Conservation (phyloP, 805 yeast genomes). For the Candida yuanshanica region DNA sequence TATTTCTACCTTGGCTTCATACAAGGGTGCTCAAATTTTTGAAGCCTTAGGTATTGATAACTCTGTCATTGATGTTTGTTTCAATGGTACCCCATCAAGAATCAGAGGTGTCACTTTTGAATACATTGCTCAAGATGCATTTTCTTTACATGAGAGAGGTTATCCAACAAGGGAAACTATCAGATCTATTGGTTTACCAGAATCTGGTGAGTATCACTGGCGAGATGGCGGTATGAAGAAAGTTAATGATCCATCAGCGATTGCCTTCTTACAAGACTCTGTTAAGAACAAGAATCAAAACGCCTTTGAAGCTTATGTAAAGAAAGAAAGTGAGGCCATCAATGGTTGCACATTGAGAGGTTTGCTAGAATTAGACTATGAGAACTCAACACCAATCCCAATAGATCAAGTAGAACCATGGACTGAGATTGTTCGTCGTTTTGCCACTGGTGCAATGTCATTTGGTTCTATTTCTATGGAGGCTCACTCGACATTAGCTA, state of each 20-base stretch:
- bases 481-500: constrained; percentile 95
- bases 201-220: constrained; percentile 97
- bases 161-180: constrained; percentile 72
- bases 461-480: constrained; percentile 99
- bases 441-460: constrained; percentile 99
- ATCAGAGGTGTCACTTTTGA: constrained; percentile 94
- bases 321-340: constrained; percentile 87
- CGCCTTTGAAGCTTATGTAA: constrained; percentile 86
- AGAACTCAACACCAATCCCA: constrained; percentile 68
- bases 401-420: constrained; percentile 98
- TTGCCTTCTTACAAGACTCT: constrained; percentile 96
- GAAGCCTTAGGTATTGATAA: constrained; percentile 96
- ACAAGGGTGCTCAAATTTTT: constrained; percentile 97
- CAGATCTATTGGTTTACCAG: constrained; percentile 71
- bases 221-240: constrained; percentile 98
- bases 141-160: constrained; percentile 89
- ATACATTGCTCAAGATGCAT: constrained; percentile 94
- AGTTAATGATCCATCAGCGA: constrained; percentile 89
- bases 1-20: constrained; percentile 95
- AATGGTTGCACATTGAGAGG: constrained; percentile 93
- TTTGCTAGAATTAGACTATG: constrained; percentile 83
- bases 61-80: constrained; percentile 91
- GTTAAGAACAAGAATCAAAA: constrained; percentile 92
- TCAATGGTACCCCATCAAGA: constrained; percentile 96
- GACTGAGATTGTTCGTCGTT: constrained; percentile 97